Percentiles rank a stretch among this genome's conserved stretches.
Evolutionary conservation across 768 basidiomycete species (phyloP).

Genomic region (Auricularia sp.): DNA sequence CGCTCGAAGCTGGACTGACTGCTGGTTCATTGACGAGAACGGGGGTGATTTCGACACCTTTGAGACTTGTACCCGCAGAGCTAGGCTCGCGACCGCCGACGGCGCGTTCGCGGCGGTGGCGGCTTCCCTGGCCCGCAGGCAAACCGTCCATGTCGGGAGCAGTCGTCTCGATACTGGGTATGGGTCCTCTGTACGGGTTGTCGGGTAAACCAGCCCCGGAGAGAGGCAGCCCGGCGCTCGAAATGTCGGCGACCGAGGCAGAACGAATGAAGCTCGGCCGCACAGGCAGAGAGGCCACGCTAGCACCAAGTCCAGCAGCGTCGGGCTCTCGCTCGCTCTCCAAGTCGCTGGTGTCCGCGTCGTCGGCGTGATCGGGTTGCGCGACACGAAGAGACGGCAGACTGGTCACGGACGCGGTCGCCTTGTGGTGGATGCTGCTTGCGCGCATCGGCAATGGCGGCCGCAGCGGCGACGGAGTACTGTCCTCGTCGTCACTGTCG

Average conservation of each 20-base stretch:
- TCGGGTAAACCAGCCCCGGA: background rate
- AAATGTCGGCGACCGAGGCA: background rate
- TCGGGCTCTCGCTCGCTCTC: background rate
- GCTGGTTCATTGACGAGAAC: too few species aligned
- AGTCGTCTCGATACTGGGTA: background rate
- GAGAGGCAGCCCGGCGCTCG: background rate
- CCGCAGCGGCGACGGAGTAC: background rate
- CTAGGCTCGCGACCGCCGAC: background rate
- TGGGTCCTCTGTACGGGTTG: background rate
- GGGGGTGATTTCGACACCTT: too few species aligned
- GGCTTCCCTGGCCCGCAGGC: background rate
- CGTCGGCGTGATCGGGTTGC: background rate
- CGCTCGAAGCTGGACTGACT: too few species aligned
- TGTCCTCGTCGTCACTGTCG: slow-evolving; percentile 3
- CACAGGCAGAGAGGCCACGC: background rate
- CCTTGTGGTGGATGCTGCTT: slow-evolving; percentile 1
- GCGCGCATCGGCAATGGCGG: background rate
- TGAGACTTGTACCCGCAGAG: background rate
- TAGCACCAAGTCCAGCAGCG: background rate
- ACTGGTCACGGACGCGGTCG: background rate
- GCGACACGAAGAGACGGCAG: background rate
- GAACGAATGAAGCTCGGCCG: background rate
- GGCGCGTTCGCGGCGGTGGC: background rate
- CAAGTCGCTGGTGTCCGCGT: background rate
- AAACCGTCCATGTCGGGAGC: background rate